A percentile compares a stretch with the other conserved stretches of the same genome.
phyloP scores from a whole-genome alignment of 2,329 filamentous ascomycete genomes.

The Ophiostoma sp. region DNA sequence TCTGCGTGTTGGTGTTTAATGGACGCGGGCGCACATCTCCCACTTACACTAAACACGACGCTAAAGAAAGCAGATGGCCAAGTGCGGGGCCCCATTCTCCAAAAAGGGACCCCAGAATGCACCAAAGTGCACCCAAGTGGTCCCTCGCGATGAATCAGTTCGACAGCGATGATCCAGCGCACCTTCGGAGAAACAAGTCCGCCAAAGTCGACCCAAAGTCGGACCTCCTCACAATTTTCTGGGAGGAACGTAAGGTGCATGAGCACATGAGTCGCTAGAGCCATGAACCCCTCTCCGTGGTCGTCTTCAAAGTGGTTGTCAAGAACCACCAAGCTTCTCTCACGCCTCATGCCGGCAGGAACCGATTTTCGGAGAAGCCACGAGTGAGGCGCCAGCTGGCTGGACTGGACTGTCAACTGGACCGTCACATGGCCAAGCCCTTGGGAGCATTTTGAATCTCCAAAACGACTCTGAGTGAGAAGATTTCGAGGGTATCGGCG shows the following conservation, averaged over 20 bases:
- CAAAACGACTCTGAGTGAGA: neutral
- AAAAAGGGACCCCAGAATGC: neutral
- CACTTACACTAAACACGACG: neutral
- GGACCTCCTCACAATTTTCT: neutral
- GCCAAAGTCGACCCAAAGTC: neutral
- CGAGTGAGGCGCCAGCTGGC: neutral
- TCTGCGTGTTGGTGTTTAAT: neutral
- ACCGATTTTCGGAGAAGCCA: slow-evolving; percentile 3
- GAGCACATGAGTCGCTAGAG: neutral
- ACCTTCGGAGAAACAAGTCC: slow-evolving; percentile 22
- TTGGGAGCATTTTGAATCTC: neutral
- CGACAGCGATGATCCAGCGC: neutral
- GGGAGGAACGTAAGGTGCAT: neutral
- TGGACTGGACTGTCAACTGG: neutral
- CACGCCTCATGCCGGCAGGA: neutral
- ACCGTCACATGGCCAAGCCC: neutral
- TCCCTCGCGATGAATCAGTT: slow-evolving; percentile 4
- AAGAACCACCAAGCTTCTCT: neutral
- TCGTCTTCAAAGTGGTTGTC: neutral
- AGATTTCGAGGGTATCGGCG: slow-evolving; percentile 1
- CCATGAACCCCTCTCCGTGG: neutral
- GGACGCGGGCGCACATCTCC: neutral
- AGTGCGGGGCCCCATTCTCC: slow-evolving; percentile 15
- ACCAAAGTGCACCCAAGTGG: neutral
- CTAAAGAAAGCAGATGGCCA: neutral